Evolutionary conservation across 495 filamentous ascomycete genomes (phyloP), one percentile per base, ranked within the genome.

Genomic region (Cladorrhinum samala): DNA sequence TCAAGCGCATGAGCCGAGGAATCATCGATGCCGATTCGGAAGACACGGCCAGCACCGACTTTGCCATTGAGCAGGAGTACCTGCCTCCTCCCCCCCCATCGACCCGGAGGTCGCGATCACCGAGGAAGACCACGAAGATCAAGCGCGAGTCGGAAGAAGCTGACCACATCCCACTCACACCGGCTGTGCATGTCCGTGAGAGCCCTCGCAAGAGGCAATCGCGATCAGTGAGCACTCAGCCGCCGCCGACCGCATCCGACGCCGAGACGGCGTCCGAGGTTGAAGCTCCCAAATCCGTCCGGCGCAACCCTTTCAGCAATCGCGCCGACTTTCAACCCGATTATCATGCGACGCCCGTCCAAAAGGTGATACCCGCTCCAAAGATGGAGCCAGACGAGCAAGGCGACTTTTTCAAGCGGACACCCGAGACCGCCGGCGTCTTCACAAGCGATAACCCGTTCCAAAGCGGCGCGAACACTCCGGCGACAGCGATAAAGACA

Each of bases 391-490:
- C 61, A 24, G 49, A 49, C 9, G 71, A 75, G 38, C 63, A 71
- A 13, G 70, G 69, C 9, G 60, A 67, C 40, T 65, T 75, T 49
- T 74, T 75, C 50, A 70, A 67, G 58, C 68, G 62, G 6, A 72
- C 70, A 14, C 71, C 69, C 4, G 69, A 71, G 53, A 72, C 69
- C 30, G 77, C 79, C 18, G 81, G 76, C 60, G 78, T 87, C 54
- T 95, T 97, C 69, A 86, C 84, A 27, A 74, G 80, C 60, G 91
- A 97, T 44, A 98, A 98, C 61, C 92, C 93, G 1, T 98, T 98
- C 61, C 93, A 98, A 65, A 93, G 88, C 62, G 91, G 89, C 13
- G 71, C 73, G 51, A 77, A 76, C 33, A 62, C 74, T 0, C 68
- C 72, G 0, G 38, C 61, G 1, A 37, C 60, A 6, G 11, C 53